Base-by-base conservation (phyloP, 2,329 filamentous ascomycete genomes). In the Trichophyton schoenleinii region DNA sequence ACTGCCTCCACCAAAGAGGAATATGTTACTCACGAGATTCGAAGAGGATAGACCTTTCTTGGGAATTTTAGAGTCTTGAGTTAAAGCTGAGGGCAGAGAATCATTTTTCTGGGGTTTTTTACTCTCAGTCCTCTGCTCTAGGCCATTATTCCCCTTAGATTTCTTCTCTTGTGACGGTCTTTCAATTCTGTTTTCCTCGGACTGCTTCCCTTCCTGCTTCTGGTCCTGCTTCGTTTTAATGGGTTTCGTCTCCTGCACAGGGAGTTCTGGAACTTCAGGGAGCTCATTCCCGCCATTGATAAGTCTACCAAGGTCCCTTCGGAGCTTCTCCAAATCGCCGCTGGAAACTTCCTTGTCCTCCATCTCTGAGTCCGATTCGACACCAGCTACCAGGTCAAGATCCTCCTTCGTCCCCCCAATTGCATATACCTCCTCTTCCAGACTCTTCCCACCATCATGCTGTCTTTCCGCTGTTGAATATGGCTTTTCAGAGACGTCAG, bases 341-440 rank as follows among this genome's bases (percentile, higher is more conserved):
- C 67, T 70, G 1, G 67, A 64, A 53, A 67, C 63, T n/a, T 59
- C 61, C 31, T 60, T 64, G 53, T 67, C 74, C 66, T 79, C 78
- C 13, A 77, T 68, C 65, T 80, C 78, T 13, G 75, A 77, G 52
- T 77, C 77, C 0, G 78, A 79, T 52, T 74, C 71, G 20, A 75
- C 69, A 59, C 70, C 75, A 22, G 72, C 76, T 62, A 80, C 67
- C 25, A 80, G 67, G 55, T 78, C 73, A 61, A 78, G 69, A 64
- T 80, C 77, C 59, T 80, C 78, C 65, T 78, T 71, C n/a, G 74
- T 78, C 57, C 78, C 78, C 36, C 78, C 78, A 59, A 80, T 72
- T 3, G 73, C 73, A 63, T 77, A 63, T 63, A 80, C 75, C 63
- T 79, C 77, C 62, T 74, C 70, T 57, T 73, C 70, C 44, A 79